Evolutionary conservation across 306 rosid genomes (phyloP).

Genomic region (Fragaria ananassa): DNA sequence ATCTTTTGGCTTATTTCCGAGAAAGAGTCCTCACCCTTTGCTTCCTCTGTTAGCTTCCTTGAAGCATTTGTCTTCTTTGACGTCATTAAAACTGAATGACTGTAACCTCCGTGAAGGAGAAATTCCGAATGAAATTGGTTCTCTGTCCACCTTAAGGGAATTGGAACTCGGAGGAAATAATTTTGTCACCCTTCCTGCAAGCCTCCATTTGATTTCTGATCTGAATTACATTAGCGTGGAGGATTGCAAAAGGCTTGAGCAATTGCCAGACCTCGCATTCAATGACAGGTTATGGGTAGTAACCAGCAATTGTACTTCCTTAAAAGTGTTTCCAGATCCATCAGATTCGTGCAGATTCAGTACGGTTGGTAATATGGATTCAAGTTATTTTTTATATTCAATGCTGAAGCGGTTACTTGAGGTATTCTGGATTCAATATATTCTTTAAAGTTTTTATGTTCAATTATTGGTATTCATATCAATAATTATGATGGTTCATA

Average conservation of each 20-base stretch:
- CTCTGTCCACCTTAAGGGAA: not conserved
- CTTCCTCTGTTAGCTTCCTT: not conserved
- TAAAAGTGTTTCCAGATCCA: not conserved
- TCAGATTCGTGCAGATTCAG: too few species aligned
- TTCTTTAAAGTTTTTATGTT: too few species aligned
- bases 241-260: slow-evolving; percentile 12
- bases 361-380: not conserved
- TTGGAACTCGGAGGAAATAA: slow-evolving; percentile 12
- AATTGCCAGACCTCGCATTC: slow-evolving; percentile 17
- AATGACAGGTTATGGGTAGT: not conserved
- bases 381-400: not conserved
- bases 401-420: not conserved
- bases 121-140: slow-evolving; percentile 10
- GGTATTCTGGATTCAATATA: not conserved
- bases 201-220: slow-evolving; percentile 1
- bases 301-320: not conserved
- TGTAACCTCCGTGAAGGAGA: slow-evolving; percentile 13
- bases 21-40: not conserved
- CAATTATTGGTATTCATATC: too few species aligned
- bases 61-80: slow-evolving; percentile 7
- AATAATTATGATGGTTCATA: not conserved
- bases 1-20: not conserved
- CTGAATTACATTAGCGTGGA: not conserved
- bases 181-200: slow-evolving; percentile 13
- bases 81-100: not conserved